These are phyloP conservation scores for Asterophora lycoperdoides DNA, from an alignment of 768 basidiomycete genomes.

Conservation along the genomic window DNA sequence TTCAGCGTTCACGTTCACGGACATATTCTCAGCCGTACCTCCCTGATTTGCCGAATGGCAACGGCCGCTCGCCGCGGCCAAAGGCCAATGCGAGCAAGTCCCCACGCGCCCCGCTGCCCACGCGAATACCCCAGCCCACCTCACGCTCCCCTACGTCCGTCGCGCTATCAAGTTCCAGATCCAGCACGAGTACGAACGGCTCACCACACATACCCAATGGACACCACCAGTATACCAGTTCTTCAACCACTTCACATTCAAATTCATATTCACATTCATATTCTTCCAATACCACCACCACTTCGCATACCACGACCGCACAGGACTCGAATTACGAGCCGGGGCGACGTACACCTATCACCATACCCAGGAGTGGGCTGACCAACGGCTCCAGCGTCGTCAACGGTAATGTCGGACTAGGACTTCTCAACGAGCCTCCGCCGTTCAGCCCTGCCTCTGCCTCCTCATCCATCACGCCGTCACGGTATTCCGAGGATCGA, in stretches of 20 bases:
- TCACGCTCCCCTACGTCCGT: slow-evolving; percentile 26
- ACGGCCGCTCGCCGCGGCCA: slow-evolving; percentile 26
- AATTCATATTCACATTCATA: no score
- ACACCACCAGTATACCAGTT: slow-evolving; percentile 16
- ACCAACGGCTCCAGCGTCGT: slow-evolving; percentile 1
- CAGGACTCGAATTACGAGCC: slow-evolving; percentile 2
- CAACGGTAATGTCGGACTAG: slow-evolving; percentile 27
- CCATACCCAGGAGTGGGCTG: neutral
- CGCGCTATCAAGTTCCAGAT: slow-evolving; percentile 13
- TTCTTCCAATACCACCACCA: neutral
- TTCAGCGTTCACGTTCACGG: slow-evolving; percentile 47
- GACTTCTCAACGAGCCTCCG: slow-evolving; percentile 58
- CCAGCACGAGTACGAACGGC: slow-evolving; percentile 14
- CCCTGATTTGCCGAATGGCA: slow-evolving; percentile 34
- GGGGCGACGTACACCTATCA: slow-evolving; percentile 2
- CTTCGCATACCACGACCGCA: slow-evolving; percentile 9
- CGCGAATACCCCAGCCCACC: slow-evolving; percentile 45
- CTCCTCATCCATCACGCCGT: slow-evolving; percentile 42
- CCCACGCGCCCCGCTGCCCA: slow-evolving; percentile 44
- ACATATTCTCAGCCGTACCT: slow-evolving; percentile 63
- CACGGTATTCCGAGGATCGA: slow-evolving; percentile 23
- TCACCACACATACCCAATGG: slow-evolving; percentile 15
- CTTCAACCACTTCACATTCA: no score
- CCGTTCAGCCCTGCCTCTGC: slow-evolving; percentile 50
- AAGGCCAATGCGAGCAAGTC: slow-evolving; percentile 35